Evolutionary conservation across 2,329 filamentous ascomycete genomes (phyloP).

Genomic region (Apiospora saccharicola): DNA sequence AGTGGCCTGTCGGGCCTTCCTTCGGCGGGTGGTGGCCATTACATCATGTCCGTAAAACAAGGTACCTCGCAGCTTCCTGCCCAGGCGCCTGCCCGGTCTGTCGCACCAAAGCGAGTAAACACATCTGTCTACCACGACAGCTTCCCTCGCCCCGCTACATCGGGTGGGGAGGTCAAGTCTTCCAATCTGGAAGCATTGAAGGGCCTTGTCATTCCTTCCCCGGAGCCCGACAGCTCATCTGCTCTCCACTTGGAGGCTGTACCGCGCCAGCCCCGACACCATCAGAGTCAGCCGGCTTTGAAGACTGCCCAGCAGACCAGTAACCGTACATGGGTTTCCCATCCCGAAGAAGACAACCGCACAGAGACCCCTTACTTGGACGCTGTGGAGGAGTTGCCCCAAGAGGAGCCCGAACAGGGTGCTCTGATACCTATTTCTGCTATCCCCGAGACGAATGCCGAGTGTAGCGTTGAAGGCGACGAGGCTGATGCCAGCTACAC

Average conservation of each 20-base stretch:
- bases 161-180: slow-evolving; percentile 23
- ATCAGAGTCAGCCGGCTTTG: slow-evolving; percentile 62
- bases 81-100: slow-evolving; percentile 11
- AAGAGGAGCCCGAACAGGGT: slow-evolving; percentile 26
- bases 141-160: slow-evolving; percentile 20
- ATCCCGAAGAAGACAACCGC: slow-evolving; percentile 45
- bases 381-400: slow-evolving; percentile 51
- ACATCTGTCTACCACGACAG: slow-evolving; percentile 39
- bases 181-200: slow-evolving; percentile 2
- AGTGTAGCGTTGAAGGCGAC: slow-evolving; percentile 25
- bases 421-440: slow-evolving; percentile 26
- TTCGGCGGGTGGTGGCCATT: slow-evolving; percentile 32
- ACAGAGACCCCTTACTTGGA: slow-evolving; percentile 54
- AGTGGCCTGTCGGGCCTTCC: slow-evolving; percentile 31
- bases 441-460: slow-evolving; percentile 25
- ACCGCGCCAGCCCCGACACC: slow-evolving; percentile 48
- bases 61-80: slow-evolving; percentile 23
- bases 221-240: slow-evolving; percentile 6
- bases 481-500: slow-evolving; percentile 23
- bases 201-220: slow-evolving; percentile 4
- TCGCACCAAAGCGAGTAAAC: slow-evolving; percentile 29
- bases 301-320: slow-evolving; percentile 46
- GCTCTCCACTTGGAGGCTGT: slow-evolving; percentile 1
- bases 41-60: slow-evolving; percentile 21
- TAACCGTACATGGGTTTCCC: slow-evolving; percentile 23